These are phyloP conservation scores for Xylaria digitata DNA, from an alignment of 2,329 filamentous ascomycete genomes.

Conservation along the genomic window DNA sequence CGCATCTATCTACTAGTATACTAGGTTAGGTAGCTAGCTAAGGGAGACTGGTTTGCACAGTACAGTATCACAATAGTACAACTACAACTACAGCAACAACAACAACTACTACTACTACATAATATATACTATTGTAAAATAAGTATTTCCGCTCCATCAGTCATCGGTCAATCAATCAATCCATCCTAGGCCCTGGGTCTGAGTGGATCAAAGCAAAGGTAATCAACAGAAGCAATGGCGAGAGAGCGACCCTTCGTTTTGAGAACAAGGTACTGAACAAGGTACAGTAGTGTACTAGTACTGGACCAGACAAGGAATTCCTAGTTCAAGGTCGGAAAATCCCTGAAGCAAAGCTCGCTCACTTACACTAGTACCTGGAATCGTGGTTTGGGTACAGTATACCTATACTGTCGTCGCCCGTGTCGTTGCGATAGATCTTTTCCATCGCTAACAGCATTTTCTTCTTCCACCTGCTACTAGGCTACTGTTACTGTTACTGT, in stretches of 20 bases:
- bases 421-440: slow-evolving; percentile 24
- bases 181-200: slow-evolving; percentile 11
- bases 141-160: neutral
- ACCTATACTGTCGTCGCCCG: slow-evolving; percentile 18
- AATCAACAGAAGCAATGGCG: slow-evolving; percentile 14
- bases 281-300: too few relatives aligned
- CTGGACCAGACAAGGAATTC: neutral
- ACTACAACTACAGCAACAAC: too few relatives aligned
- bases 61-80: too few relatives aligned
- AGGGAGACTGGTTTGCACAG: too few relatives aligned
- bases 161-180: slow-evolving; percentile 13
- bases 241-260: slow-evolving; percentile 10
- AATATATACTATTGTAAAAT: too few relatives aligned
- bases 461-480: slow-evolving; percentile 24
- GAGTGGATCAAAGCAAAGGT: slow-evolving; percentile 20
- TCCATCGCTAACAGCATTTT: slow-evolving; percentile 24
- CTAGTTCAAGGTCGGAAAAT: slow-evolving; percentile 8
- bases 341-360: slow-evolving; percentile 10
- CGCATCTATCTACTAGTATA: too few relatives aligned
- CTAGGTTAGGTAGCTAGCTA: too few relatives aligned
- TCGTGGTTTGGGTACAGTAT: slow-evolving; percentile 13
- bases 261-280: slow-evolving; percentile 3
- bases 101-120: neutral
- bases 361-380: slow-evolving; percentile 1
- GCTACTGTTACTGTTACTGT: slow-evolving; percentile 6